Conservation (phyloP, 306 rosid genomes). For the Quercus berberidifolia region DNA sequence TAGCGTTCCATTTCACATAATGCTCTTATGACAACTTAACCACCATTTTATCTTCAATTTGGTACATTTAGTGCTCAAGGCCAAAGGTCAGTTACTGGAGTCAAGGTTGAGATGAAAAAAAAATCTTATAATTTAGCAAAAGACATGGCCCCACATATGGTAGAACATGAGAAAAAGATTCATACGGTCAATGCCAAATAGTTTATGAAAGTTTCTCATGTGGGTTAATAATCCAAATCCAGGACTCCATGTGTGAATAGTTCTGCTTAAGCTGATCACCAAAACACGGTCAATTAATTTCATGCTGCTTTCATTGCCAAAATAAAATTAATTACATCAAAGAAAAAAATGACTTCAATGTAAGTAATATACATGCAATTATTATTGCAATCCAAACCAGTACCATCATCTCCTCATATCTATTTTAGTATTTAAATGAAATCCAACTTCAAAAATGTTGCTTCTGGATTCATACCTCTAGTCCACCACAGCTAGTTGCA, state of each 20-base stretch:
- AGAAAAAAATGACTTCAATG: constrained; percentile 16
- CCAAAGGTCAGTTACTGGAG: not conserved
- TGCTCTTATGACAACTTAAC: not conserved
- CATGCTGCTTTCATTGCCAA: constrained; percentile 11
- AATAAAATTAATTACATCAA: constrained; percentile 5
- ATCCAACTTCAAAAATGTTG: constrained; percentile 18
- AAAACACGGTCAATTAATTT: not conserved
- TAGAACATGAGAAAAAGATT: not conserved
- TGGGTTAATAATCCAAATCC: not conserved
- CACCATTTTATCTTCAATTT: not conserved
- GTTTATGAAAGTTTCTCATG: not conserved
- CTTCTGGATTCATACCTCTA: constrained; percentile 53
- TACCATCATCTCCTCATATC: not conserved
- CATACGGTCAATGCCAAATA: not conserved
- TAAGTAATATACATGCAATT: not conserved
- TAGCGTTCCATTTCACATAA: not conserved
- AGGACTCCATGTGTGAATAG: not conserved
- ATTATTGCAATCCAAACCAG: not conserved
- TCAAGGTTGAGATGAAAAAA: not conserved
- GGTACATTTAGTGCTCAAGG: not conserved
- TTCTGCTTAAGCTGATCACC: constrained; percentile 7
- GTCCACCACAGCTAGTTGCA: constrained; percentile 68
- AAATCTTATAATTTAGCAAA: not conserved
- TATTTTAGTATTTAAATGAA: not conserved
- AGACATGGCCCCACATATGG: not conserved